A percentile compares a stretch with the other conserved stretches of the same genome.
These are phyloP conservation scores for Silene coronaria DNA, from an alignment of 179 eudicot genomes.

Conservation along the genomic window DNA sequence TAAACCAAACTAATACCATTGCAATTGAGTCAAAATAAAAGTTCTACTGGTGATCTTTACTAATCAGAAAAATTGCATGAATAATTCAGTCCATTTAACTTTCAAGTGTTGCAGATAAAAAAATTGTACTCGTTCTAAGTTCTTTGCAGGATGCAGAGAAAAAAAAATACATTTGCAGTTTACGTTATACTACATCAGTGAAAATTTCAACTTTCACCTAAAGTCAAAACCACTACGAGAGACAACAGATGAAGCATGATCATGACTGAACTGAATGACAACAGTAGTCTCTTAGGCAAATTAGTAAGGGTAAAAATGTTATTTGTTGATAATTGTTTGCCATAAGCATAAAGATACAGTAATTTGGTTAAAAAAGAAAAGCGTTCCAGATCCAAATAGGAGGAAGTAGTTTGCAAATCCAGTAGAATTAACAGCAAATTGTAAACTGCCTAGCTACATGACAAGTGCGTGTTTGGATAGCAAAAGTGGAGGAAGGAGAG, in stretches of 20 bases:
- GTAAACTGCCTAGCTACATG: not conserved
- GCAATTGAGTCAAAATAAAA: not conserved
- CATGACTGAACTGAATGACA: not conserved
- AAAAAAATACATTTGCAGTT: not conserved
- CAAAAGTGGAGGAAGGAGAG: no score
- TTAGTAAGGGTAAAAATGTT: no score
- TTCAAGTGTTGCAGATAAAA: not conserved
- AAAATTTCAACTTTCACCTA: not conserved
- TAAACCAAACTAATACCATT: not conserved
- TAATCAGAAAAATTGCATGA: no score
- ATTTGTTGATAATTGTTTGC: not conserved
- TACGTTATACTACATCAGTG: not conserved
- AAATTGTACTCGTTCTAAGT: not conserved
- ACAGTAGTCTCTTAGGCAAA: no score
- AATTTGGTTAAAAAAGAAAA: no score
- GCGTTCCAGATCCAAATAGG: no score
- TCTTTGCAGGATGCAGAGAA: not conserved
- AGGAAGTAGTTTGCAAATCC: not conserved
- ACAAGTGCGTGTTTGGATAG: not conserved
- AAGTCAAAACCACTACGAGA: not conserved
- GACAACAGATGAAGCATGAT: not conserved
- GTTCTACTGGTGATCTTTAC: not conserved
- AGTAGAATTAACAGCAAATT: not conserved
- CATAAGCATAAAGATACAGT: not conserved
- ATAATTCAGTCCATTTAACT: no score